Percentiles rank a stretch among this genome's conserved stretches.
Evolutionary conservation across 208 protist species (phyloP).

Genomic region (Acanthamoeba sp.): DNA sequence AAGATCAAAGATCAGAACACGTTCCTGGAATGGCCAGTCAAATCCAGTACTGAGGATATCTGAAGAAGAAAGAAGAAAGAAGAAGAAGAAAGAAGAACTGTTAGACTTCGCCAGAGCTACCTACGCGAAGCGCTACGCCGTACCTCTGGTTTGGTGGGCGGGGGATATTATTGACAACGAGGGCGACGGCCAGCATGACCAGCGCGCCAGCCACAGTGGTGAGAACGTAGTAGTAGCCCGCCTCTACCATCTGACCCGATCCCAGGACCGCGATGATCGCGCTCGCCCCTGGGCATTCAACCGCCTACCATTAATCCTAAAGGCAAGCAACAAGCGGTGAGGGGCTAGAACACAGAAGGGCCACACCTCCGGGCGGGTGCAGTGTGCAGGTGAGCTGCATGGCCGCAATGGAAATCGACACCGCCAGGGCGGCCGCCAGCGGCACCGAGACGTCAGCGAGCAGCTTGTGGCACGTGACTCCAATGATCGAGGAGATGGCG

Average conservation of each 20-base stretch:
- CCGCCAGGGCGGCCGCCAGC: not conserved
- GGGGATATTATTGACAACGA: not conserved
- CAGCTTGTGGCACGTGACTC: not conserved
- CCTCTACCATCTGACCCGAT: not conserved
- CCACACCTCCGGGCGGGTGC: not conserved
- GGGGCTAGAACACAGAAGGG: not conserved
- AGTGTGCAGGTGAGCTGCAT: conserved; percentile 55
- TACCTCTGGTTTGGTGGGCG: not conserved
- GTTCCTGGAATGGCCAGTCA: too few species aligned
- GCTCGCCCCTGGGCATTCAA: conserved; percentile 13
- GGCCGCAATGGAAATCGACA: not conserved
- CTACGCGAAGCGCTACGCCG: too few species aligned
- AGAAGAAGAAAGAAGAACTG: too few species aligned
- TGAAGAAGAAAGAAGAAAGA: too few species aligned
- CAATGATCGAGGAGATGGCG: conserved; percentile 17
- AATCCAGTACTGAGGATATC: too few species aligned
- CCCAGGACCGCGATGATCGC: conserved; percentile 19
- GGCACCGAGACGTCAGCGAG: not conserved
- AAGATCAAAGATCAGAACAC: too few species aligned
- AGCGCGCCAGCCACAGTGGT: conserved; percentile 12
- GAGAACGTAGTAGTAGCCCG: not conserved
- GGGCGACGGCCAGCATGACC: conserved; percentile 16
- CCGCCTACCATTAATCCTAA: too few species aligned
- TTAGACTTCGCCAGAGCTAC: too few species aligned
- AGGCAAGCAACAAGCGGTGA: not conserved